Percentiles rank a stretch among this genome's conserved stretches.
These are phyloP conservation scores for Penicillium hordei DNA, from an alignment of 2,329 filamentous ascomycete genomes.

Conservation along the genomic window DNA sequence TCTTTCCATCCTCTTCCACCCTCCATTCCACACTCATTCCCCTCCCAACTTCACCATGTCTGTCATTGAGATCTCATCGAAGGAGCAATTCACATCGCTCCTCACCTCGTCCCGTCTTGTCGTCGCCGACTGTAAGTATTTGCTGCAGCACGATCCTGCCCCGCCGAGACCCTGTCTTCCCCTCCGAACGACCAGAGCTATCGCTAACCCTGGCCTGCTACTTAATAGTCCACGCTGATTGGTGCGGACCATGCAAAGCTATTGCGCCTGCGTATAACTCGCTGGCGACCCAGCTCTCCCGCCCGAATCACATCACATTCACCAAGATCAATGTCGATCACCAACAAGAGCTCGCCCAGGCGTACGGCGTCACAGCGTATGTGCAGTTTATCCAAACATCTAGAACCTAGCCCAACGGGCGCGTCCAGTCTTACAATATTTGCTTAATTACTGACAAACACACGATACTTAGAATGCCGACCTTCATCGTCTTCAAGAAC, in stretches of 20 bases:
- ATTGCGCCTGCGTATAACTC: conserved; percentile 82
- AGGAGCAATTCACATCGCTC: conserved; percentile 65
- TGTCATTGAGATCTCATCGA: conserved; percentile 59
- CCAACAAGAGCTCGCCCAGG: conserved; percentile 69
- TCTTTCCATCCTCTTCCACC: conserved; percentile 17
- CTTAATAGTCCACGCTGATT: conserved; percentile 76
- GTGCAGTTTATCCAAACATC: conserved; percentile 25
- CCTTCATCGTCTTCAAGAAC: conserved; percentile 85
- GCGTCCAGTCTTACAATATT: not conserved
- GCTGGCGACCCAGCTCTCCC: conserved; percentile 69
- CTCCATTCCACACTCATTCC: not conserved
- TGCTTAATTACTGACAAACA: not conserved
- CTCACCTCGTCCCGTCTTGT: conserved; percentile 74
- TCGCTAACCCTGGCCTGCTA: conserved; percentile 24
- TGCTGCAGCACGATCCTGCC: conserved; percentile 10
- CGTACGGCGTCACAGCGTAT: conserved; percentile 70
- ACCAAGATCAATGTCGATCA: conserved; percentile 81
- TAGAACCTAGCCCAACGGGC: not conserved
- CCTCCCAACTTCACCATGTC: conserved; percentile 39
- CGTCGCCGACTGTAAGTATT: conserved; percentile 78
- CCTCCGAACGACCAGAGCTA: conserved; percentile 10
- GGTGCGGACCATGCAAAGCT: conserved; percentile 79
- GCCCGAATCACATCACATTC: conserved; percentile 73
- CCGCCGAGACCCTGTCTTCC: conserved; percentile 10
- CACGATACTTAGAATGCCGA: conserved; percentile 64